These are phyloP conservation scores for Puya raimondii DNA, from an alignment of 176 grass and related monocot genomes.

Conservation along the genomic window DNA sequence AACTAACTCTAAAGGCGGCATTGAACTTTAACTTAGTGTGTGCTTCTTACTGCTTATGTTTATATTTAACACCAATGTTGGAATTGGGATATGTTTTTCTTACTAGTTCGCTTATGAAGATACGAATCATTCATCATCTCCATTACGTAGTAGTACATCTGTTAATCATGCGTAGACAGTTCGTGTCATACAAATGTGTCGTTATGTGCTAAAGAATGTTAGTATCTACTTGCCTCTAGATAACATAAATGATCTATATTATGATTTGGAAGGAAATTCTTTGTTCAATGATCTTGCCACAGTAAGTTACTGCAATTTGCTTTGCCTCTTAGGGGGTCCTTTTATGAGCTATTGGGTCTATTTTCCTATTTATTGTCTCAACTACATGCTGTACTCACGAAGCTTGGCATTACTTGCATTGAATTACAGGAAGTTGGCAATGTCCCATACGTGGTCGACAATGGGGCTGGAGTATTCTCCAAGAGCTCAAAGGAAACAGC, in stretches of 20 bases:
- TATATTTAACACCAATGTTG: background rate
- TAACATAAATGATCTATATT: background rate
- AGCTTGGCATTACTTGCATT: background rate
- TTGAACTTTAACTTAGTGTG: background rate
- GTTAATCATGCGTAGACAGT: background rate
- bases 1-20: background rate
- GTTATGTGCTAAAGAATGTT: background rate
- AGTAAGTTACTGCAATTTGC: background rate
- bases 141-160: background rate
- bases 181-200: background rate
- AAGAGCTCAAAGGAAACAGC: constrained; percentile 89
- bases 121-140: background rate
- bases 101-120: background rate
- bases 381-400: background rate
- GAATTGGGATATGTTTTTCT: background rate
- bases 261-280: background rate
- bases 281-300: background rate
- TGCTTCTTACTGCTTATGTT: background rate
- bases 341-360: background rate
- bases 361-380: background rate
- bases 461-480: constrained; percentile 91
- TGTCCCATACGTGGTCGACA: constrained; percentile 92
- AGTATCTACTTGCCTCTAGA: background rate
- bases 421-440: constrained; percentile 90
- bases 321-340: background rate